Evolutionary conservation across 306 rosid genomes (phyloP).

Genomic region (Trifolium fragiferum): DNA sequence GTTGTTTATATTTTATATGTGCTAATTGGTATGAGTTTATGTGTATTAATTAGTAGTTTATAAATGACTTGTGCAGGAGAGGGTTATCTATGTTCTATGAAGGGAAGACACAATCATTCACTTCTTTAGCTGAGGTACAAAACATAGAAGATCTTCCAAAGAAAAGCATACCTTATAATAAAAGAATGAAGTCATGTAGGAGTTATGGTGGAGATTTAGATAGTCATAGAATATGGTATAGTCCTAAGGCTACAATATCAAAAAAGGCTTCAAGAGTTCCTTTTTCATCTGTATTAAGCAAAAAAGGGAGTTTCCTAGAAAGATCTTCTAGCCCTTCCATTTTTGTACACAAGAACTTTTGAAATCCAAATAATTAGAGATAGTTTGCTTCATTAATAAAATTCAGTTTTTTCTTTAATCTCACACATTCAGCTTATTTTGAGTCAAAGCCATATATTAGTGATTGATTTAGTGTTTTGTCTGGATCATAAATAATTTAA

Average conservation of each 20-base stretch:
- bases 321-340: slow-evolving; percentile 48
- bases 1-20: neutral
- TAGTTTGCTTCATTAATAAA: slow-evolving; percentile 13
- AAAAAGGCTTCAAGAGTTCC: slow-evolving; percentile 67
- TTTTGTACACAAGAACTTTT: slow-evolving; percentile 40
- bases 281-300: slow-evolving; percentile 44
- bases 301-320: slow-evolving; percentile 47
- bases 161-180: slow-evolving; percentile 53
- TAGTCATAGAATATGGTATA: slow-evolving; percentile 46
- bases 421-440: slow-evolving; percentile 8
- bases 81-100: slow-evolving; percentile 80
- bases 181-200: slow-evolving; percentile 74
- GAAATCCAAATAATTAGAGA: slow-evolving; percentile 1
- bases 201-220: slow-evolving; percentile 74
- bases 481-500: neutral
- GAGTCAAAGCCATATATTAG: slow-evolving; percentile 32
- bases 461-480: neutral
- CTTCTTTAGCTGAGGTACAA: slow-evolving; percentile 65
- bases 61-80: slow-evolving; percentile 63
- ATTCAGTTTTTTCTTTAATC: neutral
- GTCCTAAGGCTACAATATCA: slow-evolving; percentile 69
- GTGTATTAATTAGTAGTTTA: slow-evolving; percentile 21
- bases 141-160: slow-evolving; percentile 82
- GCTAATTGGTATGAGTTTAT: neutral
- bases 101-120: slow-evolving; percentile 83